Percentiles rank a stretch among this genome's conserved stretches.
Conservation (phyloP, 2,329 filamentous ascomycete species). For the Biscogniauxia mediterranea region DNA sequence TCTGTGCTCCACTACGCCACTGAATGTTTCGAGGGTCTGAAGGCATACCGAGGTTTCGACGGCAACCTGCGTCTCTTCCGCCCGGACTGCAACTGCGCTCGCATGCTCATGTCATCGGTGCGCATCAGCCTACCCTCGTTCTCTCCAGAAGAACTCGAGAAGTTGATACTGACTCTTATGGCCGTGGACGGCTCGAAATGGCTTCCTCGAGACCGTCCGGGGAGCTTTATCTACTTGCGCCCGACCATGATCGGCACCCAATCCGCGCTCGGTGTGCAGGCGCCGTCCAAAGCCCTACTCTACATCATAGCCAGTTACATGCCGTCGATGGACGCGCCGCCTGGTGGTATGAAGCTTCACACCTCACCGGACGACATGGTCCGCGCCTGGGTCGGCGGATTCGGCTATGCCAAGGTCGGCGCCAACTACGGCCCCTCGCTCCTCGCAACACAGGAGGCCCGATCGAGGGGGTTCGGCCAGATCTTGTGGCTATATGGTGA, state of each 20-base stretch:
- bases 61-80: conserved; percentile 65
- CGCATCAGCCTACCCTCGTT: conserved; percentile 67
- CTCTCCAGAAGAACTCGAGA: conserved; percentile 59
- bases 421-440: conserved; percentile 90
- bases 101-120: conserved; percentile 46
- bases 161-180: conserved; percentile 64
- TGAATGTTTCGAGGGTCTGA: conserved; percentile 72
- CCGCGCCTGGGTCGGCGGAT: conserved; percentile 89
- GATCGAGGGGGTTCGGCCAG: conserved; percentile 74
- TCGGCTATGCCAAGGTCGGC: conserved; percentile 88
- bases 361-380: conserved; percentile 80
- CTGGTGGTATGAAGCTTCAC: conserved; percentile 68
- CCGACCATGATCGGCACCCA: conserved; percentile 86
- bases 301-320: conserved; percentile 73
- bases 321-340: conserved; percentile 52
- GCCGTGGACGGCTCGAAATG: conserved; percentile 73
- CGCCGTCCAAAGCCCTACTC: conserved; percentile 80
- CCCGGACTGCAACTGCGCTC: conserved; percentile 59
- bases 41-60: conserved; percentile 70
- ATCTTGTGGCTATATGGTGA: conserved; percentile 90
- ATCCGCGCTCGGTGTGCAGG: conserved; percentile 74
- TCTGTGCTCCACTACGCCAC: conserved; percentile 73
- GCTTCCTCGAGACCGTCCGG: conserved; percentile 68
- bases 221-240: conserved; percentile 78
- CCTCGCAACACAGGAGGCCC: conserved; percentile 73